phyloP scores from a whole-genome alignment of 2,329 filamentous ascomycete genomes.

The Aspergillus aculeatus region DNA sequence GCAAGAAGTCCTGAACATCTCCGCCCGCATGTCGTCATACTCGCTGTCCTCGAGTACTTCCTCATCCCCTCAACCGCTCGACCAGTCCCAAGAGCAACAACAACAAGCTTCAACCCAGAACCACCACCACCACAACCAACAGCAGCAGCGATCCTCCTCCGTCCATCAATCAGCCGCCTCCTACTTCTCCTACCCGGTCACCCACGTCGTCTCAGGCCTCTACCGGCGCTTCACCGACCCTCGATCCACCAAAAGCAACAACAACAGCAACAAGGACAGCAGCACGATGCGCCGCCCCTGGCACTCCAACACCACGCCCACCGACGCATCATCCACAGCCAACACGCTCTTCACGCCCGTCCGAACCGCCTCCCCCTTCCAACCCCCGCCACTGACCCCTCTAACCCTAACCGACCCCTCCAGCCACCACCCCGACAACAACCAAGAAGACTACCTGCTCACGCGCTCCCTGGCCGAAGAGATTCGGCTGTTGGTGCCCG shows the following conservation, averaged over 20 bases:
- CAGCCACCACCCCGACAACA: constrained; percentile 50
- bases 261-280: constrained; percentile 21
- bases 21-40: constrained; percentile 3
- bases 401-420: constrained; percentile 56
- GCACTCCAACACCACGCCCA: constrained; percentile 12
- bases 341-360: constrained; percentile 43
- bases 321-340: constrained; percentile 19
- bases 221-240: constrained; percentile 63
- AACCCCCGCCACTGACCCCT: constrained; percentile 84
- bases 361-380: constrained; percentile 73
- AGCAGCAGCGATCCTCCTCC: constrained; percentile 17
- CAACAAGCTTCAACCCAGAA: constrained; percentile 6
- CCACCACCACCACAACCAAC: constrained; percentile 5
- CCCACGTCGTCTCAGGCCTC: constrained; percentile 59
- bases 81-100: neutral
- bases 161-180: constrained; percentile 40
- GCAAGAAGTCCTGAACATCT: neutral
- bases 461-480: constrained; percentile 79
- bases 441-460: constrained; percentile 61
- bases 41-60: constrained; percentile 1
- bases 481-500: constrained; percentile 82
- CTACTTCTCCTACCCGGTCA: constrained; percentile 53
- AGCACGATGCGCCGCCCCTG: neutral
- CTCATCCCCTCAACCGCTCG: neutral
- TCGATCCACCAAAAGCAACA: constrained; percentile 19